Evolutionary conservation across 192 early-diverging fungal genomes (phyloP).

Genomic region (Backusella tarrabulga): DNA sequence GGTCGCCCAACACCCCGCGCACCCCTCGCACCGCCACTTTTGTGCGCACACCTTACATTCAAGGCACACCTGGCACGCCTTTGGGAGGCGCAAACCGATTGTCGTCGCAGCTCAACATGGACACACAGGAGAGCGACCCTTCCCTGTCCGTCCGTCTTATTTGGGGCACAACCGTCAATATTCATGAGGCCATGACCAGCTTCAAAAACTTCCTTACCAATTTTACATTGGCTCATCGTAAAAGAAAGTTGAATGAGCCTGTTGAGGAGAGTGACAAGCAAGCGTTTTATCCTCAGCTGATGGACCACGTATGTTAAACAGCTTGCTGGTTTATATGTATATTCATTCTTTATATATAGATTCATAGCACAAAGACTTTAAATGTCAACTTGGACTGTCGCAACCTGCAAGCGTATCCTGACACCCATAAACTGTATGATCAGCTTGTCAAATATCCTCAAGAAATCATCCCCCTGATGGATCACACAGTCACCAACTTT

Average conservation of each 20-base stretch:
- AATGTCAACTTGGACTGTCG: slow-evolving; percentile 89
- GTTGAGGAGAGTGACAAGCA: slow-evolving; percentile 48
- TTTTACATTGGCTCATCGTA: slow-evolving; percentile 61
- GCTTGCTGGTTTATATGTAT: neutral
- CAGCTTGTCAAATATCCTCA: slow-evolving; percentile 92
- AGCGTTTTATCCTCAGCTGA: slow-evolving; percentile 77
- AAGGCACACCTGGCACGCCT: slow-evolving; percentile 3
- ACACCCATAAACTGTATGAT: slow-evolving; percentile 71
- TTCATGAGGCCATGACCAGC: slow-evolving; percentile 73
- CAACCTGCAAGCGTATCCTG: slow-evolving; percentile 73
- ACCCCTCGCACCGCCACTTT: slow-evolving; percentile 18
- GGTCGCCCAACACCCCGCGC: slow-evolving; percentile 25
- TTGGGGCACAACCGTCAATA: slow-evolving; percentile 94
- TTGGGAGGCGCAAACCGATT: neutral
- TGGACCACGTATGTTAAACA: slow-evolving; percentile 47
- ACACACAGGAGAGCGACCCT: slow-evolving; percentile 39
- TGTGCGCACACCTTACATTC: slow-evolving; percentile 29
- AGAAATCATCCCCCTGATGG: slow-evolving; percentile 94
- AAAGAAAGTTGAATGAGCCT: slow-evolving; percentile 28
- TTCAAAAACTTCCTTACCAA: slow-evolving; percentile 83
- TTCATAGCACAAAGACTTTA: slow-evolving; percentile 62
- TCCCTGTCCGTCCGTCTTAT: slow-evolving; percentile 57
- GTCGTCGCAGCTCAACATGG: neutral
- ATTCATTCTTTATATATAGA: slow-evolving; percentile 35
- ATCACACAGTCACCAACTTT: slow-evolving; percentile 78